Evolutionary conservation across 192 early-diverging fungal species (phyloP), one percentile per base, ranked within the genome.

Genomic region (Coemansia asiatica): DNA sequence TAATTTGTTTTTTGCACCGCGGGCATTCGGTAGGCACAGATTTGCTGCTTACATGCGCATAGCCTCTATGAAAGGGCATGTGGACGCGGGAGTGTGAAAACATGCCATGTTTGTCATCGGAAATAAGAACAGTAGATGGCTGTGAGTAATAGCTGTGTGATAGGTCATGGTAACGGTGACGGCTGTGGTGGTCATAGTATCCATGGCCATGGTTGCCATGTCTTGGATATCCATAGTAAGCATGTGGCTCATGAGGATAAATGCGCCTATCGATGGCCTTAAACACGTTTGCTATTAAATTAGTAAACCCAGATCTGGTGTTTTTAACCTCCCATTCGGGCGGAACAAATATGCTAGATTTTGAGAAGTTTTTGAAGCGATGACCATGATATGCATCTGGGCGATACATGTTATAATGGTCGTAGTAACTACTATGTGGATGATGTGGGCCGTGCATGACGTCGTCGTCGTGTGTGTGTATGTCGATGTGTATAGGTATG

Each of bases 261-360:
- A 69, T 25, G 15, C 61, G 62, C 22, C 56, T 38, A 22, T 53
- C 50, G 9, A 53, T 53, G 50, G 23, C 28, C 15, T n/a, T 56
- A 33, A 67, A 68, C 22, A 79, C 62, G 10, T 66, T 71, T 13
- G 63, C 57, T 21, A 79, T 44, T 22, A 79, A 27, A 22, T 64
- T 66, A 7, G 61, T 63, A 35, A 79, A 54, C 9, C 76, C 76
- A 1, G 48, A 38, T 23, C 63, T 63, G 19, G 48, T 66, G 26
- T 64, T 66, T 29, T 64, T 62, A 1, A 73, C 6, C 26, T 79
- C 49, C 76, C 76, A 79, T 19, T 66, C 68, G 6, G 60, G 48
- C 4, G 76, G 76, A 21, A 79, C 71, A 58, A 79, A 79, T 33
- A 71, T 56, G 44, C 68, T 79, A 0, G 76, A 79, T 16, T 63